Evolutionary conservation across 2,329 filamentous ascomycete species (phyloP), one percentile per base, ranked within the genome.

Genomic region (Elsinoe australis): DNA sequence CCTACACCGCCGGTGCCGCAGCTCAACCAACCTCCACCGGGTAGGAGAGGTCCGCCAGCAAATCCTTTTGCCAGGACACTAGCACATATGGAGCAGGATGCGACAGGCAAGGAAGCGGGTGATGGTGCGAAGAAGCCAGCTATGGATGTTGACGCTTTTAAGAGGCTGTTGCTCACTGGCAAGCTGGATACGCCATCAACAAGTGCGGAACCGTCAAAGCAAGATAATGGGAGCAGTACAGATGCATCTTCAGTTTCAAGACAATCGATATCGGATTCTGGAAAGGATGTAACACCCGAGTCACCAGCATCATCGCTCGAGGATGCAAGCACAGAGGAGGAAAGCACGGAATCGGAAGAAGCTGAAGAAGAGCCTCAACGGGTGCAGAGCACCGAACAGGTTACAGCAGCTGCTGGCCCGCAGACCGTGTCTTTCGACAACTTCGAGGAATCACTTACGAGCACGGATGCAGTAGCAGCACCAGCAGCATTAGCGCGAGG

Each of bases 71-170:
- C 61, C 14, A 53, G 54, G 44, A 62, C 61, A 10, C 42, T 61
- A 41, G 60, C 61, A 15, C 58, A 55, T 12, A 54, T 48, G n/a
- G 57, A 62, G 49, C 57, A 56, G 29, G 26, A 39, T 12, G 45
- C 15, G 14, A 15, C 32, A 3, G 34, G 19, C 5, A 47, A 36
- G 19, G 45, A 48, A 4, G 45, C 15, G 8, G 34, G 12, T 9
- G 34, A 36, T 4, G 22, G 19, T 3, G 19, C 12, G 19, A 34
- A 39, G 15, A 48, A 48, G 33, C 59, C 61, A 50, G 52, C 71
- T 73, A 2, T 89, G 56, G 83, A 89, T 60, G 85, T 89, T 2
- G 79, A 86, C 59, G 80, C 84, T 1, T 90, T 90, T 64, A 80
- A 79, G 60, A 74, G 82, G 51, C 67, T 90, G 50, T 71, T 90